Evolutionary conservation across 2,329 filamentous ascomycete species (phyloP), one percentile per base, ranked within the genome.

Genomic region (Colletotrichum musicola): DNA sequence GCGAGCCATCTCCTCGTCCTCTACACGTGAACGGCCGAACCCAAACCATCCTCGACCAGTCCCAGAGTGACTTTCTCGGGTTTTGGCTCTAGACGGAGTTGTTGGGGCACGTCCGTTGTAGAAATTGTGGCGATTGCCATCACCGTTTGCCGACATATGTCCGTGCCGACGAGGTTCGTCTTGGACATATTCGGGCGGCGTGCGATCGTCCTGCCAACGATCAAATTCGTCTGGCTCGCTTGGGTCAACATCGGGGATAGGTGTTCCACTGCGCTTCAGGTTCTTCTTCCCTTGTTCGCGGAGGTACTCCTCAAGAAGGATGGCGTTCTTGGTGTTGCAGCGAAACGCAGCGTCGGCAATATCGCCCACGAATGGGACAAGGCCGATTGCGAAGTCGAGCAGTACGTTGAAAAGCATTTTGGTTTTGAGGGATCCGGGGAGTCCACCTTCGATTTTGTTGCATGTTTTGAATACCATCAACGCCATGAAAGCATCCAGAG

Each of bases 401-500:
- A 86, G 74, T 64, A 98, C 88, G 80, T 97, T 97, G 75, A 94
- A 80, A 71, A 94, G 79, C 96, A 99, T 98, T 75, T 86, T 86
- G 30, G 86, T 78, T 64, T 88, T 84, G 57, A 95, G 80, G 10
- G 78, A 75, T 4, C 79, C 72, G 1, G 91, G 91, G 4, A 98
- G 87, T 14, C 93, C 93, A 57, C 93, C 93, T 60, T 97, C 92
- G 55, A 97, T 85, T 70, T 91, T 86, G 70, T 86, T 85, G 80
- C 93, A 95, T 25, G 89, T 90, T 69, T 85, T 86, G 71, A 97
- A 84, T 9, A 98, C 89, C 81, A 93, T 89, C 69, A 94, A 79
- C 10, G 93, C 92, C 75, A 98, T 85, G 57, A 93, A 82, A 9
- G 88, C 83, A 76, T 97, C 95, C 14, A 92, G 79, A 10, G 86